A percentile compares a stretch with the other conserved stretches of the same genome.
Conservation (phyloP, 208 protist genomes). For the Leishmania mexicana region DNA sequence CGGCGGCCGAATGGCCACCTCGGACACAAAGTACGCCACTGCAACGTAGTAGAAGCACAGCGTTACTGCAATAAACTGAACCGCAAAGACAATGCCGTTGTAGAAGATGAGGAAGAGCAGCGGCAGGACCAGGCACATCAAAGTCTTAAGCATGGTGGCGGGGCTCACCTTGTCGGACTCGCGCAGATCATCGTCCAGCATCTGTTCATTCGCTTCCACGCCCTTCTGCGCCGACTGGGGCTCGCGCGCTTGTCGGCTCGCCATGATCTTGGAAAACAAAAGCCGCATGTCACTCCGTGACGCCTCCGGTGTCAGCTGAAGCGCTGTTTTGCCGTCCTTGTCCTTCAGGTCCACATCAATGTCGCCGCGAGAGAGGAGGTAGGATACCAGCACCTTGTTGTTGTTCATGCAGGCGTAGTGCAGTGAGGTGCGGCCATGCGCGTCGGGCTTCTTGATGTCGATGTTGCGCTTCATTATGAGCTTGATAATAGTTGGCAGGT, state of each 20-base stretch:
- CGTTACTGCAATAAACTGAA: constrained; percentile 64
- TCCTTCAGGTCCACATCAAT: constrained; percentile 53
- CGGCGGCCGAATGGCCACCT: constrained; percentile 85
- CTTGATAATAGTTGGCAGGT: constrained; percentile 51
- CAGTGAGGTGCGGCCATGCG: constrained; percentile 62
- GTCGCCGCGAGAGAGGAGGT: constrained; percentile 47
- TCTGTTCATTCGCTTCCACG: constrained; percentile 48
- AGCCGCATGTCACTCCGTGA: constrained; percentile 47
- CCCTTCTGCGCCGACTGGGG: constrained; percentile 24
- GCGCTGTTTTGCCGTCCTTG: constrained; percentile 54
- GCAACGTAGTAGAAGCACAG: constrained; percentile 79
- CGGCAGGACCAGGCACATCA: constrained; percentile 64
- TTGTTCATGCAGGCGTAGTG: constrained; percentile 69
- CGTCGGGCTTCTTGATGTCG: constrained; percentile 61
- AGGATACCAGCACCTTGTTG: constrained; percentile 39
- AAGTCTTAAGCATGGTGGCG: constrained; percentile 66
- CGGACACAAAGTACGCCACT: constrained; percentile 90
- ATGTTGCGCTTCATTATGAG: constrained; percentile 48
- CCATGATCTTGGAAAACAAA: constrained; percentile 58
- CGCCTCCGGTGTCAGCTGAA: constrained; percentile 50
- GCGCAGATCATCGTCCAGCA: constrained; percentile 51
- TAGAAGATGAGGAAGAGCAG: constrained; percentile 82
- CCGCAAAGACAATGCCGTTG: constrained; percentile 71
- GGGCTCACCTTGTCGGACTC: constrained; percentile 81
- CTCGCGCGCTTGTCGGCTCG: constrained; percentile 40